Base-by-base conservation (phyloP, 139 green algal species). In the Trebouxia sp. region DNA sequence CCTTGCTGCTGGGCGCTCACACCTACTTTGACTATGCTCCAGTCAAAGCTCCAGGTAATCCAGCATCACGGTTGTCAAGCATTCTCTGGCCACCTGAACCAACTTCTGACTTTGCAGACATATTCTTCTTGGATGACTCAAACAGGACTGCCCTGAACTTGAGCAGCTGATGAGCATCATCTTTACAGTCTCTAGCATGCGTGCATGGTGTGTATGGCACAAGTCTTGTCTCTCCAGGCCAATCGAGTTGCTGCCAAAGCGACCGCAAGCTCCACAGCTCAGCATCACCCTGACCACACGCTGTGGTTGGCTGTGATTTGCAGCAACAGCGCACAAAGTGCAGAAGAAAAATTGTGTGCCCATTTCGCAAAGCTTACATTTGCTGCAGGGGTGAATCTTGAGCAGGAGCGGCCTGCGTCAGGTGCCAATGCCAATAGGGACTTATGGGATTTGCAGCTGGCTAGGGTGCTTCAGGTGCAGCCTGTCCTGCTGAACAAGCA, bases 401-500 rank as follows among this genome's bases (percentile, higher is more conserved):
- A 72, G 15, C 32, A 41, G 62, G 62, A 6, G 4, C 12, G 32
- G 35, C 28, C 28, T 11, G 14, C 14, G 24, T 9, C 35, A 72
- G 62, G 15, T 30, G 32, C 32, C 37, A 41, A 41, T 15, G 24
- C 30, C 28, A 41, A 41, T 14, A 22, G 66, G 56, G 39, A 75
- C 4, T 14, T 70, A 10, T 80, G 80, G 80, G 80, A 76, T 28
- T 22, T 74, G 7, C 30, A 48, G n/a, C 45, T 75, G 32, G 30
- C 58, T 10, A 41, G 38, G 5, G 37, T 77, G 45, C 75, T 84
- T 15, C 32, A 47, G 65, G 83, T 88, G 3, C 55, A 65, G 26
- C 85, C 85, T 24, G 85, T 92, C 22, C 81, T 96, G 47, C 86
- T 96, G 65, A 96, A 96, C 83, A 91, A 92, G 41, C 92, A 96